Base-by-base conservation (phyloP, 176 grass and related monocot genomes). In the Thinopyrum elongatum region DNA sequence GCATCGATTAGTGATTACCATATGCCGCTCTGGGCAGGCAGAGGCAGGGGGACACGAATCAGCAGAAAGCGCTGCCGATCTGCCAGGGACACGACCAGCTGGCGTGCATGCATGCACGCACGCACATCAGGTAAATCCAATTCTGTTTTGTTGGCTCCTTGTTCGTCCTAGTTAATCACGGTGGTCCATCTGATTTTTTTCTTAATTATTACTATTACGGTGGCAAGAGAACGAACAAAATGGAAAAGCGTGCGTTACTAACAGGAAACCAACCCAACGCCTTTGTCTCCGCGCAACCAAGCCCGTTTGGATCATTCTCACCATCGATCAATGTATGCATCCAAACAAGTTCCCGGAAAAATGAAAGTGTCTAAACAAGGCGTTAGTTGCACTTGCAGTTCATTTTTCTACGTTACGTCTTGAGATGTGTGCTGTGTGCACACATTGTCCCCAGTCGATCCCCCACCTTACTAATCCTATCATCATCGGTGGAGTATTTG, bases 131-230 rank as follows among this genome's bases (percentile, higher is more conserved):
- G 42, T 63, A 84, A 69, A 77, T 29, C 60, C 75, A 16, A 81
- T 10, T 44, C 68, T 76, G 77, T 21, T 27, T n/a, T 38, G 70
- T 49, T 4, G 13, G 44, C 41, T 47, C 41, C 9, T 28, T 85
- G 5, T 80, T 41, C 61, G 29, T 84, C 25, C 11, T 30, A 83
- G 82, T 78, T 73, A 72, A 84, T 47, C 68, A 31, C 61, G 30
- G 33, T 64, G 28, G 44, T 13, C 44, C 41, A 42, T 39, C 35
- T 36, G 35, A 36, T 35, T 36, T 36, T 34, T 36, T 36, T 36
- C 35, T 36, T 36, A 36, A 36, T 36, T 36, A 36, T 39, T 10
- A 42, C 10, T 36, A 36, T 39, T 10, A 42, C 10, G 10, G 2
- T 13, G 46, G 23, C 10, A 10, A 1, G 42, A 42, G 73, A 44